These are phyloP conservation scores for Infundibulicybe gibba DNA, from an alignment of 768 basidiomycete genomes.

Conservation along the genomic window DNA sequence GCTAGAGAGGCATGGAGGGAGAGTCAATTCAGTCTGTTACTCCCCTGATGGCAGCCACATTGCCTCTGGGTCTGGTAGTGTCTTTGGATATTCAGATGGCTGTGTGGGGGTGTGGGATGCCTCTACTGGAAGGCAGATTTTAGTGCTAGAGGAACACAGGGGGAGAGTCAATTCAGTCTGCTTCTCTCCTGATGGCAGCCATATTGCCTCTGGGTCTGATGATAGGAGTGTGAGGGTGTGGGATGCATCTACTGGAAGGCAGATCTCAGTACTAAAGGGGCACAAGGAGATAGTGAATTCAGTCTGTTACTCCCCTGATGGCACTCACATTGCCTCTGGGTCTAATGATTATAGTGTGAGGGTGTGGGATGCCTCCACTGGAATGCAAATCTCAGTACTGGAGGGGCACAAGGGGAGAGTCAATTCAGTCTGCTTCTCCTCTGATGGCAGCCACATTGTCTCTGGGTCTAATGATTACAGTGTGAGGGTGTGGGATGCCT, in stretches of 20 bases:
- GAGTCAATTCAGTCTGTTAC: no score
- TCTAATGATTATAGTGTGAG: constrained; percentile 6
- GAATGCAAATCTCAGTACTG: constrained; percentile 1
- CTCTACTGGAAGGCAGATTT: not conserved
- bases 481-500: no score
- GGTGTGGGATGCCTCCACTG: constrained; percentile 13
- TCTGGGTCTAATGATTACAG: not conserved
- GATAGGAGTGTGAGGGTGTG: no score
- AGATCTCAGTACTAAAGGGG: no score
- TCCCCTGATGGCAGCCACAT: not conserved
- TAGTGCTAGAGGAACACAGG: no score
- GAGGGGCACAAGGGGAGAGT: constrained; percentile 1
- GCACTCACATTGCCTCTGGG: constrained; percentile 10
- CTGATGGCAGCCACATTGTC: constrained; percentile 6
- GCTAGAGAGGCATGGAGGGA: no score
- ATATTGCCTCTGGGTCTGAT: no score
- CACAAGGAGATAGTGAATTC: no score
- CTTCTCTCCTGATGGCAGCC: no score
- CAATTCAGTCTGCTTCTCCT: constrained; percentile 7
- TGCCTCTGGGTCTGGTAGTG: not conserved
- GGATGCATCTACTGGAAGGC: no score
- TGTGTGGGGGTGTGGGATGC: not conserved
- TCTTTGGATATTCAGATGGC: not conserved
- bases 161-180: no score
- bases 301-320: constrained; percentile 4